Evolutionary conservation across 208 protist genomes (phyloP), one percentile per base, ranked within the genome.

Genomic region (Trypanosoma platydactyli): DNA sequence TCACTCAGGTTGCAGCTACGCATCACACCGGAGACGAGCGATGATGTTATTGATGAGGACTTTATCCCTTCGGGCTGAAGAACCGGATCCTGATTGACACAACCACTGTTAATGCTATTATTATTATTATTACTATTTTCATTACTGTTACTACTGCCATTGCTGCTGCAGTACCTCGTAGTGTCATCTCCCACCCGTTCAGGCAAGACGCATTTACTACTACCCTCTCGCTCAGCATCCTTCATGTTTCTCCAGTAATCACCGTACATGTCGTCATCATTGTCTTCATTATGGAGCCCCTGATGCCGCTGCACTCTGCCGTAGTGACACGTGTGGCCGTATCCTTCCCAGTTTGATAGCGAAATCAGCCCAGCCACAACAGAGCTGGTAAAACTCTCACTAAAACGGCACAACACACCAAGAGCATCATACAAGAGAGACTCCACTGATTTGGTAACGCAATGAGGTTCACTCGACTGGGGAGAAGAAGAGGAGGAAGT

Each of bases 321-420:
- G 15, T 25, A 18, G 5, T 6, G 13, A 54, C 29, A 49, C 16
- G 44, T 5, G 5, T 49, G 15, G 22, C 56, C 66, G 25, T 51
- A 71, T 18, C 66, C 41, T 25, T 66, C 59, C 58, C 68, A 73
- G 42, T 66, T 54, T 11, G 62, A 72, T 2, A 89, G 11, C 0
- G 80, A 86, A 6, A 89, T 35, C 1, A 89, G 54, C 1, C 83
- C 83, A 18, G 76, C 77, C 13, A 84, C 68, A 29, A 84, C 72
- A 27, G 72, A 63, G 42, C 77, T 89, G 13, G 80, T 45, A 63
- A 86, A 89, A 38, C 13, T 27, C 16, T 84, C 77, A 67, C 76
- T 86, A 68, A 79, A 86, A 50, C 72, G 54, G 44, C 60, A 46
- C 3, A 82, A 45, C 5, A 29, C 42, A 42, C 46, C 27, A 6